Evolutionary conservation across 257 asterid genomes (phyloP).

Genomic region (Nicotiana knightiana): DNA sequence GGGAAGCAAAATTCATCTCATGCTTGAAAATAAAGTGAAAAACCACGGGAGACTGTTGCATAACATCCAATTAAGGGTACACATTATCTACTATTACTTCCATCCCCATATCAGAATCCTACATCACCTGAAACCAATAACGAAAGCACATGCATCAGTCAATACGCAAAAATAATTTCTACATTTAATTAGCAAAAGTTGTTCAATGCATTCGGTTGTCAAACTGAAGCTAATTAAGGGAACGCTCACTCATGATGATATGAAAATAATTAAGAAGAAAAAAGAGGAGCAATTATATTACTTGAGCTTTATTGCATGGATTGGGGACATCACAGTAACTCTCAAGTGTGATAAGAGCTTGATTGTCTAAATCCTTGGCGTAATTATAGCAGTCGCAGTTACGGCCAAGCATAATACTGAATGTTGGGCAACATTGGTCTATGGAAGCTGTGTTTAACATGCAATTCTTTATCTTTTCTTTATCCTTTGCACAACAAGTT

Average conservation of each 20-base stretch:
- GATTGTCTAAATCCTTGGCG: neutral
- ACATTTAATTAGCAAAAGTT: too few relatives aligned
- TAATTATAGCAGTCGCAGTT: neutral
- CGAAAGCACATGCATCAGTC: neutral
- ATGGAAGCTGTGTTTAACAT: neutral
- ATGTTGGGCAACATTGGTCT: neutral
- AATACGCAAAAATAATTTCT: neutral
- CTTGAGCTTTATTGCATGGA: neutral
- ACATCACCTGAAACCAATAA: neutral
- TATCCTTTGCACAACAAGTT: neutral
- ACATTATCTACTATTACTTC: neutral
- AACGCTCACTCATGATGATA: too few relatives aligned
- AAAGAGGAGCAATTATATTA: neutral
- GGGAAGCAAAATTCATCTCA: too few relatives aligned
- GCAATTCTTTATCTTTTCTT: neutral
- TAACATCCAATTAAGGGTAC: too few relatives aligned
- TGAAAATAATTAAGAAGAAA: too few relatives aligned
- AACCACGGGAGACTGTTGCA: too few relatives aligned
- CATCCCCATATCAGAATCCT: neutral
- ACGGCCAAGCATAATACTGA: neutral
- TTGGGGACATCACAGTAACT: neutral
- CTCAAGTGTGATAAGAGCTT: neutral
- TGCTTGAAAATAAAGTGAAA: too few relatives aligned
- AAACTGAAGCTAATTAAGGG: too few relatives aligned
- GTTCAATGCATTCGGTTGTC: too few relatives aligned